phyloP scores from a whole-genome alignment of 352 stramenopile genomes.

The Saprolegnia diclina region DNA sequence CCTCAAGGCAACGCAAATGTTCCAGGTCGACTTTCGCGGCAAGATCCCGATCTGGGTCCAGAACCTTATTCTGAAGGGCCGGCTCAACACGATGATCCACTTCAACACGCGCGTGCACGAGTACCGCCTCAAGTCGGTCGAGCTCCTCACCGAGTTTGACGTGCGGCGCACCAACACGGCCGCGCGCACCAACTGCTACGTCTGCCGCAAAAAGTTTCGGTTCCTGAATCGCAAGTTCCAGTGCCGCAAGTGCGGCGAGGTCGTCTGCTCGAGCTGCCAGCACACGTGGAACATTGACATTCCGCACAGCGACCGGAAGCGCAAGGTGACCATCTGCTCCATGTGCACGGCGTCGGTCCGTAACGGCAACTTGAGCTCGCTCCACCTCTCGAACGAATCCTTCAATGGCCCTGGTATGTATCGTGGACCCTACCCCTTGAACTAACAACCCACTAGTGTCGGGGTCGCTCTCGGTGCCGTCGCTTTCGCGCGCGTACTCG shows the following conservation, averaged over 20 bases:
- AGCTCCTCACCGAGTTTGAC: constrained; percentile 24
- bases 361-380: constrained; percentile 3
- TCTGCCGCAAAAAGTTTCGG: constrained; percentile 34
- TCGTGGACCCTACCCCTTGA: neutral
- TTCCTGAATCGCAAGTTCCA: constrained; percentile 28
- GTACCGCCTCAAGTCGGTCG: constrained; percentile 23
- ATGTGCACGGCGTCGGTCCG: constrained; percentile 25
- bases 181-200: constrained; percentile 28
- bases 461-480: constrained; percentile 1
- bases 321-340: constrained; percentile 25
- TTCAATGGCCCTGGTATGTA: neutral
- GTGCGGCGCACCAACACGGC: constrained; percentile 15
- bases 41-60: constrained; percentile 26
- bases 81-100: constrained; percentile 24
- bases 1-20: constrained; percentile 23
- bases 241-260: constrained; percentile 27
- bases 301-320: constrained; percentile 17
- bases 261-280: constrained; percentile 22
- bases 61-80: constrained; percentile 26
- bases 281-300: constrained; percentile 26
- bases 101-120: constrained; percentile 26
- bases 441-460: neutral
- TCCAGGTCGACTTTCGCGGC: constrained; percentile 25
- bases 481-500: constrained; percentile 20
- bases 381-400: neutral